Evolutionary conservation across 768 basidiomycete species (phyloP).

Genomic region (Termitomyces sp.): DNA sequence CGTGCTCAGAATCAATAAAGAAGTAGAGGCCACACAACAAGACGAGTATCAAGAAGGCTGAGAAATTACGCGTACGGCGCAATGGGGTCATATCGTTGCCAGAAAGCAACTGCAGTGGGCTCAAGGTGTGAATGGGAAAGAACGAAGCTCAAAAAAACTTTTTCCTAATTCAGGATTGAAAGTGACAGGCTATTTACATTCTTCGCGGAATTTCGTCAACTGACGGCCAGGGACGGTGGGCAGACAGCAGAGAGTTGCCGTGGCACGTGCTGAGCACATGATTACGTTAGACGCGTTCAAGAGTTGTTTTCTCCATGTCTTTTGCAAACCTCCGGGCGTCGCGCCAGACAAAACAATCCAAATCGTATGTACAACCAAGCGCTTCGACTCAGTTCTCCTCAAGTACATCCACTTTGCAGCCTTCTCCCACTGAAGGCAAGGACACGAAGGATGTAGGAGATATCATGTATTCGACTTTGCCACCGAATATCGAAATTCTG

Average conservation of each 20-base stretch:
- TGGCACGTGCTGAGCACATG: not conserved
- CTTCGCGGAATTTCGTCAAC: not conserved
- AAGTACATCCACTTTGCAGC: slow-evolving; percentile 16
- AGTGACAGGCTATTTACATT: slow-evolving; percentile 1
- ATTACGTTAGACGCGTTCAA: not conserved
- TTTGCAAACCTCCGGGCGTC: slow-evolving; percentile 26
- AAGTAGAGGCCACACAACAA: slow-evolving; percentile 3
- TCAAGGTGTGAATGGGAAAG: not conserved
- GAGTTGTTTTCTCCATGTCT: slow-evolving; percentile 5
- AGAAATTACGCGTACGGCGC: slow-evolving; percentile 8
- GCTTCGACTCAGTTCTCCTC: slow-evolving; percentile 16
- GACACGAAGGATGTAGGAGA: not conserved
- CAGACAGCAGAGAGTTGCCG: not conserved
- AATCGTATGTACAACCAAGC: slow-evolving; percentile 30
- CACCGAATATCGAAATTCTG: slow-evolving; percentile 35
- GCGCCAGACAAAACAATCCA: slow-evolving; percentile 22
- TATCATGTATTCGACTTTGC: slow-evolving; percentile 22
- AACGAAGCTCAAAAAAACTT: not conserved
- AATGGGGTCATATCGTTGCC: slow-evolving; percentile 3
- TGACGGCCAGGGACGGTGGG: not conserved
- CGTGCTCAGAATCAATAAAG: not conserved
- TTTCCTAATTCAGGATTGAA: not conserved
- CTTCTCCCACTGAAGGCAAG: slow-evolving; percentile 19
- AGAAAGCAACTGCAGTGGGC: not conserved
- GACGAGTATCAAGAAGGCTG: slow-evolving; percentile 1